phyloP scores from a whole-genome alignment of 148 eudicot genomes.

The Hydrangea macrophylla region DNA sequence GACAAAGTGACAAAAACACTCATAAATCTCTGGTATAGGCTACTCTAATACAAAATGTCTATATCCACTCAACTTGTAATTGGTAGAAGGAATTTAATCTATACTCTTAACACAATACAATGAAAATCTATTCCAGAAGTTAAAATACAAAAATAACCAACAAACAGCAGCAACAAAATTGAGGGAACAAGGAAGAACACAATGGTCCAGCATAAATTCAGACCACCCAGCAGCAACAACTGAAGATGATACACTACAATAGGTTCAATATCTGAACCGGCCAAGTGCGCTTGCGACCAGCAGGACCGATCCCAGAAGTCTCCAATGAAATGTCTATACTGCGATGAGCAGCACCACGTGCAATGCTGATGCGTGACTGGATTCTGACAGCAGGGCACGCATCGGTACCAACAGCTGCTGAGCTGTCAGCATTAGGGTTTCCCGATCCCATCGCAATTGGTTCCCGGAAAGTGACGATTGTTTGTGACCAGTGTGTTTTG shows the following conservation, averaged over 20 bases:
- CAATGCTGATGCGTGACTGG: constrained; percentile 74
- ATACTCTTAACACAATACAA: too few species aligned
- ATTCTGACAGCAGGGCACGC: constrained; percentile 61
- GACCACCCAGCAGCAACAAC: too few species aligned
- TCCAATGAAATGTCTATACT: constrained; percentile 93
- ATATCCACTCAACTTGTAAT: too few species aligned
- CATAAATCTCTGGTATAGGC: too few species aligned
- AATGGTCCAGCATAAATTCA: too few species aligned
- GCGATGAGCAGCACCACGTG: constrained; percentile 75
- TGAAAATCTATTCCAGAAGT: too few species aligned
- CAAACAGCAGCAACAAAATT: too few species aligned
- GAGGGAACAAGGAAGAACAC: too few species aligned
- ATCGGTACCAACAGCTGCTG: constrained; percentile 49
- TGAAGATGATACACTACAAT: constrained; percentile 15
- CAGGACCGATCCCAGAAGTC: constrained; percentile 48
- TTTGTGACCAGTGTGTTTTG: constrained; percentile 88
- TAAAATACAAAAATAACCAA: too few species aligned
- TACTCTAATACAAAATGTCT: too few species aligned
- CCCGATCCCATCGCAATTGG: constrained; percentile 60
- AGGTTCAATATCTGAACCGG: constrained; percentile 78
- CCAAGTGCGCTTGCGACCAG: constrained; percentile 58
- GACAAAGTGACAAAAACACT: too few species aligned
- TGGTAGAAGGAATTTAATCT: too few species aligned
- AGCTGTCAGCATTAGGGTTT: constrained; percentile 19
- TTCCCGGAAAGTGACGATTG: constrained; percentile 77